Conservation (phyloP, 495 filamentous ascomycete species). For the Evernia prunastri region DNA sequence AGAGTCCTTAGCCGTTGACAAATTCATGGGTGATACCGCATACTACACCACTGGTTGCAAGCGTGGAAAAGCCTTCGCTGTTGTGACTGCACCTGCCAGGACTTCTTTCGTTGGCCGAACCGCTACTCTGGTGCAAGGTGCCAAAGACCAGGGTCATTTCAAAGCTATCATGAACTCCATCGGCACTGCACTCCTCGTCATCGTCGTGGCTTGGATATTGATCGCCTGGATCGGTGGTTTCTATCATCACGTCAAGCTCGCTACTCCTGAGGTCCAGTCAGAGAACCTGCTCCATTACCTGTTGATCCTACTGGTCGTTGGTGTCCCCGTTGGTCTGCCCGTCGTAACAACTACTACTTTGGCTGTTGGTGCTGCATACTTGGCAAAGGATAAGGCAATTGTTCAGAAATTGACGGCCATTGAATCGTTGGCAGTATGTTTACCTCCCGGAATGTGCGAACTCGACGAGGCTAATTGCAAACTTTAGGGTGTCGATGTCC, state of each 20-base stretch:
- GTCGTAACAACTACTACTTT: conserved; percentile 94
- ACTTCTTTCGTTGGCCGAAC: conserved; percentile 69
- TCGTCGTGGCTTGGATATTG: conserved; percentile 68
- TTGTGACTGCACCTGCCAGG: conserved; percentile 56
- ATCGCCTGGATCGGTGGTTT: conserved; percentile 69
- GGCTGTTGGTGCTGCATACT: conserved; percentile 90
- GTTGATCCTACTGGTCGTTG: conserved; percentile 77
- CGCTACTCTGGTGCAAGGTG: conserved; percentile 62
- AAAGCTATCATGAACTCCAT: conserved; percentile 80
- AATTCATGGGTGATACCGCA: conserved; percentile 65
- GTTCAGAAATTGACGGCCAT: conserved; percentile 95
- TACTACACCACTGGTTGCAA: conserved; percentile 78
- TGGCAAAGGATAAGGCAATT: conserved; percentile 92
- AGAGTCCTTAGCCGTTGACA: conserved; percentile 71
- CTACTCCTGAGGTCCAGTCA: conserved; percentile 50
- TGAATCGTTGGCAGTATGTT: conserved; percentile 71
- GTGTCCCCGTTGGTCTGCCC: conserved; percentile 92
- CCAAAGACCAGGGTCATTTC: conserved; percentile 68
- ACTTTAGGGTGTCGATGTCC: conserved; percentile 77
- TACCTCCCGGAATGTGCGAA: conserved; percentile 15
- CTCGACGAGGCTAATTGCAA: conserved; percentile 2
- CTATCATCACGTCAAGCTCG: conserved; percentile 63
- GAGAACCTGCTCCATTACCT: conserved; percentile 53
- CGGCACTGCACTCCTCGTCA: conserved; percentile 58
- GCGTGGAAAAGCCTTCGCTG: conserved; percentile 66